Evolutionary conservation across 73 alveolate genomes (phyloP).

Genomic region (Effrenium voratum): DNA sequence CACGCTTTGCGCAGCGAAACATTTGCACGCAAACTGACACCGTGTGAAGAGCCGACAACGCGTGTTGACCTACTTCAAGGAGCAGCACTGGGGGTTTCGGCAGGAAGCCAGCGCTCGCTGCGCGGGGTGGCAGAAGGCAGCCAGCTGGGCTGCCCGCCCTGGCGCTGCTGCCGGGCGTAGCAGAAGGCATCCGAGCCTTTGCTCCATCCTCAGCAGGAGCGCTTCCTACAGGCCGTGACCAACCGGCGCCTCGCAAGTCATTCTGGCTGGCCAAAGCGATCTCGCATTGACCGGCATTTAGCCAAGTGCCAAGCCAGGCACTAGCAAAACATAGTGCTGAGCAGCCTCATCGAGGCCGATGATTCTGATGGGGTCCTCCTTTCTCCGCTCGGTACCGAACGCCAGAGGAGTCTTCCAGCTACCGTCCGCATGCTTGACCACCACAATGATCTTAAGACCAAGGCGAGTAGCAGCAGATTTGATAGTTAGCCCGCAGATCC

Average conservation of each 20-base stretch:
- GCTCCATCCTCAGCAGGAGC: background rate
- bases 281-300: background rate
- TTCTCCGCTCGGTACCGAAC: background rate
- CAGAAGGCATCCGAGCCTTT: background rate
- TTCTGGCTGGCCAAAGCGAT: background rate
- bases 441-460: slow-evolving; percentile 16
- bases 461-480: background rate
- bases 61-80: too few species aligned
- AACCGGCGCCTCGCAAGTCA: slow-evolving; percentile 7
- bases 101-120: too few species aligned
- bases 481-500: slow-evolving; percentile 7
- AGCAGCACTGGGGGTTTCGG: too few species aligned
- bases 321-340: background rate
- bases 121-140: too few species aligned
- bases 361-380: background rate
- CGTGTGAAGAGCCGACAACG: too few species aligned
- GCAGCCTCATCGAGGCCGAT: background rate
- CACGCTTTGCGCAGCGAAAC: too few species aligned
- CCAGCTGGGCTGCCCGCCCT: too few species aligned
- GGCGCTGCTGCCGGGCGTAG: too few species aligned
- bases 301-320: background rate
- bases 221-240: too few species aligned
- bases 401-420: background rate
- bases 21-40: too few species aligned
- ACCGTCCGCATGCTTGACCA: background rate